Conservation (phyloP, 2,329 filamentous ascomycete genomes). For the Drechslera avenae region DNA sequence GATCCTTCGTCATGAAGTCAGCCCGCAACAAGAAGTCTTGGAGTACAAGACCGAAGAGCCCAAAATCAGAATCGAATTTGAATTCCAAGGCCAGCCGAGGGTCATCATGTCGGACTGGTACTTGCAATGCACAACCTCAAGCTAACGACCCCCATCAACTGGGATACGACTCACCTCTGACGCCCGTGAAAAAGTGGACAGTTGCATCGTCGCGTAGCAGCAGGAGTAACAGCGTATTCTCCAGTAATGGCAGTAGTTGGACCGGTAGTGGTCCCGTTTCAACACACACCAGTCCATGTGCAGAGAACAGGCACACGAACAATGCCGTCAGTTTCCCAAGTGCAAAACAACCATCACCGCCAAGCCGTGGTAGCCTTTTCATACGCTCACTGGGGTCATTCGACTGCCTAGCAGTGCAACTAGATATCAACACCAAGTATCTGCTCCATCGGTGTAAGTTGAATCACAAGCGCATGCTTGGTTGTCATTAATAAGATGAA, state of each 20-base stretch:
- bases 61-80: conserved; percentile 15
- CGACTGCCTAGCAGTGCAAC: conserved; percentile 32
- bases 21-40: conserved; percentile 39
- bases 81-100: conserved; percentile 1
- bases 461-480: background rate
- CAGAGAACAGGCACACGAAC: conserved; percentile 16
- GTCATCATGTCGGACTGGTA: conserved; percentile 4
- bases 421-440: conserved; percentile 22
- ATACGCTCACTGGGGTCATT: conserved; percentile 26
- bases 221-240: conserved; percentile 17
- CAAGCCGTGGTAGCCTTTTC: conserved; percentile 17
- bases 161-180: conserved; percentile 4
- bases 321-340: conserved; percentile 18
- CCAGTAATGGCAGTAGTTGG: conserved; percentile 14
- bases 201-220: conserved; percentile 24
- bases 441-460: conserved; percentile 40
- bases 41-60: conserved; percentile 38
- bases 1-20: conserved; percentile 47
- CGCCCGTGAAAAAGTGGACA: conserved; percentile 14
- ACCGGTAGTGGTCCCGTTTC: conserved; percentile 20
- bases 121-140: conserved; percentile 2
- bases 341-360: conserved; percentile 4
- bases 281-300: conserved; percentile 21
- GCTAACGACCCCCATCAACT: background rate
- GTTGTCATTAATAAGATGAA: conserved; percentile 2